Conservation (phyloP, 352 stramenopile genomes). For the Pythium chondricola region DNA sequence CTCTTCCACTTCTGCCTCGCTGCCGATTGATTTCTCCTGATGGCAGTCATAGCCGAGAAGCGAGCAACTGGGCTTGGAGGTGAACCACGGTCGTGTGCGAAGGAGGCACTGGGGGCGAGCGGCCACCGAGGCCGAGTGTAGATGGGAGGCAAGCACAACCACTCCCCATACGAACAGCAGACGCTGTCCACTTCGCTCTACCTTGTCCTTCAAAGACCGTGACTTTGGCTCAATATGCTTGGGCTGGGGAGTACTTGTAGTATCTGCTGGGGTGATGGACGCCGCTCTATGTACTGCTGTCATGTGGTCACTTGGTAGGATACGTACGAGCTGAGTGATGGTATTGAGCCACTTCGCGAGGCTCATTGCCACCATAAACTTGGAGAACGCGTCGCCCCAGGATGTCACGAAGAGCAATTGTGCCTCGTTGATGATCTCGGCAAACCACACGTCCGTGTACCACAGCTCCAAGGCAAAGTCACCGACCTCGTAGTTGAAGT, state of each 20-base stretch:
- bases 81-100: background rate
- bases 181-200: no score
- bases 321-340: background rate
- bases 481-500: background rate
- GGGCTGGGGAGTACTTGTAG: background rate
- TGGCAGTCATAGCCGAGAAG: background rate
- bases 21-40: background rate
- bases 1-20: background rate
- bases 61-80: background rate
- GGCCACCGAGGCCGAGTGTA: background rate
- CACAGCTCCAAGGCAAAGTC: background rate
- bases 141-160: background rate
- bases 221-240: no score
- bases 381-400: background rate
- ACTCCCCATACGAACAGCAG: background rate
- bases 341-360: background rate
- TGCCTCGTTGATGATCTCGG: background rate
- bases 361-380: background rate
- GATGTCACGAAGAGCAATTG: constrained; percentile 1
- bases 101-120: background rate
- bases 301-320: background rate
- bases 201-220: no score
- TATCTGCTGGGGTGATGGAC: background rate
- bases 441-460: constrained; percentile 1
- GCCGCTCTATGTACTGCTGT: no score